phyloP scores from a whole-genome alignment of 2,329 filamentous ascomycete species.

The Scedosporium minutisporum region DNA sequence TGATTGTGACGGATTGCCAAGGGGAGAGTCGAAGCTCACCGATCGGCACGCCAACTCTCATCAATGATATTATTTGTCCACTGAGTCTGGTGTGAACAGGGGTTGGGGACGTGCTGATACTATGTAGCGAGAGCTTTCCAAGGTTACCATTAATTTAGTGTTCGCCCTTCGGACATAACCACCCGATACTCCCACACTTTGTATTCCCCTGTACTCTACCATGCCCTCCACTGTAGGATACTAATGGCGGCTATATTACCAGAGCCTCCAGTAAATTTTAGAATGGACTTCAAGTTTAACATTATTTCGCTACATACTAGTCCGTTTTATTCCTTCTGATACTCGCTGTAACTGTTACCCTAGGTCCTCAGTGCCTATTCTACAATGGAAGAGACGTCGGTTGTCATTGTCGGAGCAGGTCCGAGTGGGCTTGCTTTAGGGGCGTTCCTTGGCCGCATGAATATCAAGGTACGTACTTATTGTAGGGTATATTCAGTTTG shows the following conservation, averaged over 20 bases:
- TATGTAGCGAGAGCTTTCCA: no score
- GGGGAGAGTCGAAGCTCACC: neutral
- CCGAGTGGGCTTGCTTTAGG: slow-evolving; percentile 2
- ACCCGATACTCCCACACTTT: neutral
- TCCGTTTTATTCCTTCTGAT: neutral
- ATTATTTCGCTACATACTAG: no score
- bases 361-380: neutral
- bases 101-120: no score
- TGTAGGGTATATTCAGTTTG: neutral
- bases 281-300: no score
- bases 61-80: no score
- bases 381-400: neutral
- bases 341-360: neutral
- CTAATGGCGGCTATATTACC: no score
- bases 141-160: no score
- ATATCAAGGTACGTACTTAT: neutral
- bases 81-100: no score
- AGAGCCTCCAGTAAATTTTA: no score
- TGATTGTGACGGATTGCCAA: neutral
- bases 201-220: no score
- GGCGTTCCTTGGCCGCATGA: slow-evolving; percentile 2
- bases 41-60: no score
- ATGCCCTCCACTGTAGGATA: no score
- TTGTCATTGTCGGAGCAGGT: slow-evolving; percentile 8
- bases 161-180: neutral